Evolutionary conservation across 1,284 basidiomycete genomes (phyloP).

Genomic region (Tilletia walkeri): DNA sequence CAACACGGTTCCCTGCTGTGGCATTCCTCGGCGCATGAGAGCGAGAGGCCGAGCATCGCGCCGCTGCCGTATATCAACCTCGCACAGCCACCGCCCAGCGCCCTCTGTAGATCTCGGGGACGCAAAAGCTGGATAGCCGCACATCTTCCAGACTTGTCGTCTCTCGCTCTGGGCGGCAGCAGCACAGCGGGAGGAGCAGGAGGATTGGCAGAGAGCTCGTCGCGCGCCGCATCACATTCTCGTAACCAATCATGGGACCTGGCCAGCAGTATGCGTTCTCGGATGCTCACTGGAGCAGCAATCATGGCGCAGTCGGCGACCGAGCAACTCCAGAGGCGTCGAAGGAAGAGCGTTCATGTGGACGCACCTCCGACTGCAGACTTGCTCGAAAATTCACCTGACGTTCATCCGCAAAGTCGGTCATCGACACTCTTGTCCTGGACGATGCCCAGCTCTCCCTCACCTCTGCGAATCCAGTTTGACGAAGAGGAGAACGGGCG

Average conservation of each 20-base stretch:
- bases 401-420: background rate
- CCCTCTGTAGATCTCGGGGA: slow-evolving; percentile 17
- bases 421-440: background rate
- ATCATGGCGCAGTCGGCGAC: slow-evolving; percentile 7
- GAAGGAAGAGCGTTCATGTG: slow-evolving; percentile 9
- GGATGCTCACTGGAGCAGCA: slow-evolving; percentile 8
- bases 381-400: background rate
- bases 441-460: background rate
- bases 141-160: background rate
- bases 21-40: background rate
- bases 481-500: background rate
- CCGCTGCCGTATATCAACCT: slow-evolving; percentile 20
- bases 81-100: slow-evolving; percentile 25
- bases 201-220: background rate
- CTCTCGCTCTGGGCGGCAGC: background rate
- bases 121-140: slow-evolving; percentile 15
- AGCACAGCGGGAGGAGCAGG: background rate
- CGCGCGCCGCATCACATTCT: slow-evolving; percentile 6
- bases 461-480: slow-evolving; percentile 6
- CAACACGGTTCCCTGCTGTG: background rate
- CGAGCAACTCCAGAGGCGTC: slow-evolving; percentile 1
- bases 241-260: background rate
- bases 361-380: background rate
- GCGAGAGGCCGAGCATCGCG: background rate
- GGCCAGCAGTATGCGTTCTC: slow-evolving; percentile 8